phyloP scores from a whole-genome alignment of 805 yeast species.

The Candida suzukii region DNA sequence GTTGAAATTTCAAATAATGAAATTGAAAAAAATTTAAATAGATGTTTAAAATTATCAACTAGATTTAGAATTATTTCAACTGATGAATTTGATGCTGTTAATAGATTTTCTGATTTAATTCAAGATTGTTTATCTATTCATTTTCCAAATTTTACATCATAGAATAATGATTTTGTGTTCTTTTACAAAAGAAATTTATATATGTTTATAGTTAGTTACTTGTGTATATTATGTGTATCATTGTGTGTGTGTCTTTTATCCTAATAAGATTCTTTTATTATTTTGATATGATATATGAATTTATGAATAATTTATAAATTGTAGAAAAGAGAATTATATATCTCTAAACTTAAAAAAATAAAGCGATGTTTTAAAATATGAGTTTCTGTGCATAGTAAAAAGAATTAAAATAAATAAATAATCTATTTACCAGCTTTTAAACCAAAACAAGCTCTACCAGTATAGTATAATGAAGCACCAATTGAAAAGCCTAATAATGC shows the following conservation, averaged over 20 bases:
- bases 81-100: slow-evolving; percentile 10
- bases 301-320: background rate
- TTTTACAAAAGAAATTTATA: background rate
- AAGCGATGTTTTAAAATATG: background rate
- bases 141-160: background rate
- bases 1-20: slow-evolving; percentile 8
- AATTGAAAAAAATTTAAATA: slow-evolving; percentile 7
- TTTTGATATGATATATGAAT: background rate
- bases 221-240: too few species aligned
- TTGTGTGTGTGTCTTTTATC: too few species aligned
- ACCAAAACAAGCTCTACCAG: slow-evolving; percentile 67
- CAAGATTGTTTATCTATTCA: background rate
- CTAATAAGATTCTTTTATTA: too few species aligned
- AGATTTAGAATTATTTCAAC: slow-evolving; percentile 9
- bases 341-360: too few species aligned
- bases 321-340: too few species aligned
- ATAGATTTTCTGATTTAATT: slow-evolving; percentile 7
- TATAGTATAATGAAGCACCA: slow-evolving; percentile 57
- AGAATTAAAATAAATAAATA: background rate
- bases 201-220: too few species aligned
- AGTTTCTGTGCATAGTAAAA: background rate
- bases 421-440: slow-evolving; percentile 41
- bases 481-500: slow-evolving; percentile 65
- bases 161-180: background rate
- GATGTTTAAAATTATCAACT: slow-evolving; percentile 4